Evolutionary conservation across 371 early-diverging fungal species (phyloP).

Genomic region (Funneliformis caledonium): DNA sequence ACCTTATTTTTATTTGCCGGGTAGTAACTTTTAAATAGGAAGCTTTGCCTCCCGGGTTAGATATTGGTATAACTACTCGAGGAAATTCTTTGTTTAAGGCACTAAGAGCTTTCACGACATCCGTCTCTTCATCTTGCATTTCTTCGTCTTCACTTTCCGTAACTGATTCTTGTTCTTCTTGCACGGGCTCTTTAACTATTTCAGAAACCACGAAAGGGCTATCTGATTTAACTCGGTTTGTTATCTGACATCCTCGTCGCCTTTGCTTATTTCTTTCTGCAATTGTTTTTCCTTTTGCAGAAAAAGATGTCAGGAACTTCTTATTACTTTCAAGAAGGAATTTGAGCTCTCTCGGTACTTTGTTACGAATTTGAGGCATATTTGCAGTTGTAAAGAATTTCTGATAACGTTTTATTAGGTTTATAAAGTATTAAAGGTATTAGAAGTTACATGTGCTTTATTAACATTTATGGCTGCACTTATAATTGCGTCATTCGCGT

Average conservation of each 20-base stretch:
- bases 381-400: too few species aligned
- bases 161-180: not conserved
- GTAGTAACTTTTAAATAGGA: not conserved
- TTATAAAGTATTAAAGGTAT: too few species aligned
- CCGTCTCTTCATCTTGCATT: not conserved
- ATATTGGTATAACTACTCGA: not conserved
- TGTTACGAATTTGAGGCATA: not conserved
- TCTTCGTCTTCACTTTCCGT: not conserved
- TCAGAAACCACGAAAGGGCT: not conserved
- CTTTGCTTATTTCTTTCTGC: not conserved
- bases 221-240: not conserved
- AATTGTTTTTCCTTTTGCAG: not conserved
- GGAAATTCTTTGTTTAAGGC: not conserved
- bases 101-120: not conserved
- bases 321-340: not conserved
- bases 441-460: too few species aligned
- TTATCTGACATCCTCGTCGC: not conserved
- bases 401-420: too few species aligned
- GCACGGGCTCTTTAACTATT: not conserved
- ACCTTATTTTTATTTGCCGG: not conserved
- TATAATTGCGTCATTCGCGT: too few species aligned
- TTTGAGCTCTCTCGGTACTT: not conserved
- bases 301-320: not conserved
- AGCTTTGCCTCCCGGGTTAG: not conserved
- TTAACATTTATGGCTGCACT: too few species aligned